Base-by-base conservation (phyloP, 257 asterid species). In the Plantago ovata region DNA sequence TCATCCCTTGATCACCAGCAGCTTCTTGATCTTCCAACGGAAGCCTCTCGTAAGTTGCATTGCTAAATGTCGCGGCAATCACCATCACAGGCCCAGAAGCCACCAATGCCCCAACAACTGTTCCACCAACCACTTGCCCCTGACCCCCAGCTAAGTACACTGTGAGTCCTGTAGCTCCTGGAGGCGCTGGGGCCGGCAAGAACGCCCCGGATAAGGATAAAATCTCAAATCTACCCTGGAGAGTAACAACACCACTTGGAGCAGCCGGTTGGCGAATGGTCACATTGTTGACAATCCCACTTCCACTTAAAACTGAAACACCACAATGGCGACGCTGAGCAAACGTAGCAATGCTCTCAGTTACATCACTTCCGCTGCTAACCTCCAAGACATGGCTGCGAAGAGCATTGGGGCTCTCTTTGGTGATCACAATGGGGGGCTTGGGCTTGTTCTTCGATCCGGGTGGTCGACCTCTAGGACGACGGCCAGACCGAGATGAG, bases 61-160 rank as follows among this genome's bases (percentile, higher is more conserved):
- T 84, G 0, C 77, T 61, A 65, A 84, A 87, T 0, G 94, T 80
- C 9, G 96, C 94, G 1, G 89, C 96, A 13, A 87, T 77, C 8
- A 87, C 85, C 87, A 87, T 80, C 38, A 87, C 96, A 19, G 96
- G 94, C 11, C 96, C 96, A 0, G 92, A 80, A 0, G 96, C 94
- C 32, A 69, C 56, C 58, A 87, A 39, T 0, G 84, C 49, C 0
- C 92, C 89, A 2, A 72, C 84, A 60, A 87, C 92, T 15, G 72
- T 72, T 23, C 96, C 96, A 7, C 96, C 96, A 3, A 84, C 81
- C 0, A 87, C 87, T 67, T 84, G 96, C 13, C 96, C 96, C 60
- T 84, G 96, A 8, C 89, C 82, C 21, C 96, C 96, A 11, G 83
- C 82, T 22, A 87, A 71, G 71, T 87, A 87, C 23, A 87, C 87